Percentiles rank a stretch among this genome's conserved stretches.
Evolutionary conservation across 345 rosid genomes (phyloP).

Genomic region (Moringa oleifera): DNA sequence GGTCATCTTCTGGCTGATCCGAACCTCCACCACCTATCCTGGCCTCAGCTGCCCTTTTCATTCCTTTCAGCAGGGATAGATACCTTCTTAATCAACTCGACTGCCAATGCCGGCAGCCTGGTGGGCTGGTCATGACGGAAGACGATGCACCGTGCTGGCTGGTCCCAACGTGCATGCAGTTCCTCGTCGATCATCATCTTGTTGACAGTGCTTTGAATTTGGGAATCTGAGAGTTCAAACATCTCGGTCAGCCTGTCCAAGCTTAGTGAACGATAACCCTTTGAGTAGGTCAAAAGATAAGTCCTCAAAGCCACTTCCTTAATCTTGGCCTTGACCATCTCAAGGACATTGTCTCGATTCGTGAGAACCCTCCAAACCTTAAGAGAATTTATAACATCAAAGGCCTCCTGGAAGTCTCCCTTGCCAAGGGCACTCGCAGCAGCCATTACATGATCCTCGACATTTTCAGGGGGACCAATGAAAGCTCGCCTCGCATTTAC

Average conservation of each 20-base stretch:
- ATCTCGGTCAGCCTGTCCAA: conserved; percentile 65
- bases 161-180: conserved; percentile 83
- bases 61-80: conserved; percentile 63
- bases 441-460: conserved; percentile 85
- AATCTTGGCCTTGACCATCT: conserved; percentile 68
- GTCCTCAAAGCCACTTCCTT: conserved; percentile 90
- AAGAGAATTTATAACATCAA: conserved; percentile 58
- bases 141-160: conserved; percentile 62
- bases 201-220: conserved; percentile 60
- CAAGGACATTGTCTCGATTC: conserved; percentile 50
- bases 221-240: conserved; percentile 63
- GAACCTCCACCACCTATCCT: conserved; percentile 60
- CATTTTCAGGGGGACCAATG: conserved; percentile 81
- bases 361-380: conserved; percentile 77
- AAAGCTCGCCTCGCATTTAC: conserved; percentile 75
- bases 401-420: conserved; percentile 72
- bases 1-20: conserved; percentile 70
- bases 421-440: conserved; percentile 69
- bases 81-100: conserved; percentile 73
- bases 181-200: conserved; percentile 87
- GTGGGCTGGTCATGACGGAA: conserved; percentile 70
- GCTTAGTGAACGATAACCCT: conserved; percentile 54
- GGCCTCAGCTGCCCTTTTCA: conserved; percentile 69
- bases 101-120: conserved; percentile 70
- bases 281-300: conserved; percentile 59